Evolutionary conservation across 768 basidiomycete genomes (phyloP), one percentile per base, ranked within the genome.

Genomic region (Rickenella mellea): DNA sequence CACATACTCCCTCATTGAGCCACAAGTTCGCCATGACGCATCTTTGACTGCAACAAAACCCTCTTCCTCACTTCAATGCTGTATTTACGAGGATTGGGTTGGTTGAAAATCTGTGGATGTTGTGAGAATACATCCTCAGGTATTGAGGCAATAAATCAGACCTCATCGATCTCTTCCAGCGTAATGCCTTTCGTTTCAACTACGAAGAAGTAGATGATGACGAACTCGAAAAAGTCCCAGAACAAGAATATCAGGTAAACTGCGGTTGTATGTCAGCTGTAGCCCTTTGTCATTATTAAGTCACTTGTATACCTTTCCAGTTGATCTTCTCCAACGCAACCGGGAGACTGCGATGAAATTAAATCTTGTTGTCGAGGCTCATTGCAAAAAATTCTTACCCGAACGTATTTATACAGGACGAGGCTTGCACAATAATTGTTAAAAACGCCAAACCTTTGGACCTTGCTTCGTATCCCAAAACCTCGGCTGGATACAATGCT

Each of bases 401-500:
- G 50, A 72, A 73, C 4, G 71, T 73, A 41, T 72, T 73, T 50
- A 73, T 70, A 51, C 68, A 59, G 3, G 63, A 63, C 19, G 69
- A 57, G 4, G 61, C 58, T 46, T 70, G 68, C 5, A 66, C 54
- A 19, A 67, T 58, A 27, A 72, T 63, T 3, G 64, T 67, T n/a
- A 71, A 57, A n/a, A n/a, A 71, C 0, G 69, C 70, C 20, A 75
- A 65, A 24, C 69, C 74, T 47, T 76, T 75, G 2, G 72, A 70
- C 44, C 75, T 60, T 14, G 65, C 68, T 51, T 74, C 63, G 49
- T 68, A 75, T 8, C 60, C 57, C 6, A 77, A 58, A 8, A 74
- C 70, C 54, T 76, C 75, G 5, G 73, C 66, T 5, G 73, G 71
- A 49, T 75, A 76, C 11, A 75, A 55, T 2, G 69, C 71, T 65